These are phyloP conservation scores for Microsporum canis DNA, from an alignment of 2,329 filamentous ascomycete species.

Conservation along the genomic window DNA sequence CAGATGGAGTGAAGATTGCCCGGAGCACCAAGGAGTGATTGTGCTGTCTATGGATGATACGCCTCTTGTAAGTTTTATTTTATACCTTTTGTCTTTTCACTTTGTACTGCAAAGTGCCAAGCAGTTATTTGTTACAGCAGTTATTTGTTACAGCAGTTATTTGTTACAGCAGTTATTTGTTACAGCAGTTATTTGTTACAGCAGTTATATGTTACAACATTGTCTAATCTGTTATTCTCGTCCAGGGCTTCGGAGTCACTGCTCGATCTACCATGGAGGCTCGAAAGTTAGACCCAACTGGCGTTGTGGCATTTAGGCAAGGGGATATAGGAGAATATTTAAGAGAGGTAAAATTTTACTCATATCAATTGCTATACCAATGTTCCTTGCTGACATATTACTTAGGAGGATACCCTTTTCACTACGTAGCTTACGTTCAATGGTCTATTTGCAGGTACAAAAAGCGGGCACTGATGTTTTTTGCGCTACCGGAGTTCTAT, in stretches of 20 bases:
- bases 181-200: no score
- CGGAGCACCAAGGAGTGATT: conserved; percentile 83
- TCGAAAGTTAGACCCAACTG: conserved; percentile 76
- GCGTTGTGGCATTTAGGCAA: conserved; percentile 79
- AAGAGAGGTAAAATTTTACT: conserved; percentile 47
- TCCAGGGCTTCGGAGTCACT: conserved; percentile 77
- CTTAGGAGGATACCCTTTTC: conserved; percentile 50
- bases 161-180: no score
- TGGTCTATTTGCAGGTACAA: neutral
- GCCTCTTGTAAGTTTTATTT: conserved; percentile 44
- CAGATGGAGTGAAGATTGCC: conserved; percentile 79
- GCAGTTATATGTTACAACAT: neutral
- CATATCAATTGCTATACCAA: neutral
- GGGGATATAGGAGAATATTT: conserved; percentile 92
- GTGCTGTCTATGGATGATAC: conserved; percentile 88
- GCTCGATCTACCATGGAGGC: conserved; percentile 78
- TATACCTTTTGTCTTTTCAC: neutral
- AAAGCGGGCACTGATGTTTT: neutral
- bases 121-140: neutral
- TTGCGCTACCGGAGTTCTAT: conserved; percentile 1
- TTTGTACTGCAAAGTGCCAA: neutral
- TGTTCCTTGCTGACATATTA: conserved; percentile 11
- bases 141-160: no score
- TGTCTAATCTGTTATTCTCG: neutral
- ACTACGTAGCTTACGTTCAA: conserved; percentile 32